Conservation (phyloP, 306 rosid species). For the Quercus robur region DNA sequence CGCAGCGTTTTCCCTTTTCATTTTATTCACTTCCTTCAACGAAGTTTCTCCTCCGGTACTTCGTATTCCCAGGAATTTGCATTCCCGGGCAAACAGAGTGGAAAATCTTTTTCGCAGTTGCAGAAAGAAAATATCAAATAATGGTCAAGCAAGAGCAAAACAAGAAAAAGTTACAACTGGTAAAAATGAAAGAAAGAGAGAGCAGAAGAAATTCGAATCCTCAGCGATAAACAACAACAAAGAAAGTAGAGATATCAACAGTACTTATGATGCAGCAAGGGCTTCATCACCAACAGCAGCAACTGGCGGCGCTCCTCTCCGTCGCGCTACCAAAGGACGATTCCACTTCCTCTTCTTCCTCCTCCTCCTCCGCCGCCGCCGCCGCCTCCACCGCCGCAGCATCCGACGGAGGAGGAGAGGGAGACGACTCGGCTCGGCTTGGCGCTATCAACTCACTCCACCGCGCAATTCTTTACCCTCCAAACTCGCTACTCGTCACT, state of each 20-base stretch:
- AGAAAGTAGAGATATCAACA: background rate
- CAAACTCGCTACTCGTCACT: constrained; percentile 78
- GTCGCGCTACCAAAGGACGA: constrained; percentile 69
- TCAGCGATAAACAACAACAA: background rate
- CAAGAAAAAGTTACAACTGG: background rate
- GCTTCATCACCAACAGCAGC: constrained; percentile 81
- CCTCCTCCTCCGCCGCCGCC: constrained; percentile 12
- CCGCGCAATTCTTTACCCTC: constrained; percentile 80
- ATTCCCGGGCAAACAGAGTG: background rate
- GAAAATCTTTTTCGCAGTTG: background rate
- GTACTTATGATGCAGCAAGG: constrained; percentile 73
- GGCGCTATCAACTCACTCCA: constrained; percentile 78
- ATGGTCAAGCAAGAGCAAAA: background rate
- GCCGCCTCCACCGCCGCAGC: background rate
- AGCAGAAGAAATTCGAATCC: constrained; percentile 23
- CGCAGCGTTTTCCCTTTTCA: too few species aligned
- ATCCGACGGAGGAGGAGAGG: constrained; percentile 17
- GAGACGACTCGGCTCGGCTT: constrained; percentile 63
- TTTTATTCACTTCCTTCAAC: too few species aligned
- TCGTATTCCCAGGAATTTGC: background rate
- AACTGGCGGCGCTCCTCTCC: constrained; percentile 81
- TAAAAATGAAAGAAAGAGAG: background rate
- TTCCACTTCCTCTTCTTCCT: constrained; percentile 19
- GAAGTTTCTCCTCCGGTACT: too few species aligned
- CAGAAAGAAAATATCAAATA: background rate